Evolutionary conservation across 2,329 filamentous ascomycete genomes (phyloP), one percentile per base, ranked within the genome.

Genomic region (Magnaporthiopsis poae): DNA sequence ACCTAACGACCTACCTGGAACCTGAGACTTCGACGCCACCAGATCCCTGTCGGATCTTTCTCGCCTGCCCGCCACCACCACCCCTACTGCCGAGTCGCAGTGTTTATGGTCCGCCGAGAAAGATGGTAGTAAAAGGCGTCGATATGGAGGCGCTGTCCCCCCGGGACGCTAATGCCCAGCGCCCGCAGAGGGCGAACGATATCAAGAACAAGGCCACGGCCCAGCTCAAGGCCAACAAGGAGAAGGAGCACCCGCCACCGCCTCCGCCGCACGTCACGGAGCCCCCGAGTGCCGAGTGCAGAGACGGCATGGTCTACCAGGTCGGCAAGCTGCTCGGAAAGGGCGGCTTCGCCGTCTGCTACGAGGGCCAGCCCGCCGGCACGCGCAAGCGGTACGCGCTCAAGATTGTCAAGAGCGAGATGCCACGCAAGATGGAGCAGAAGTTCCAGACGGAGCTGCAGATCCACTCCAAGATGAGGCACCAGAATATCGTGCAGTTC

Each of bases 391-490:
- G 84, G 70, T 89, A 87, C 74, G 90, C 90, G 61, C 81, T 94
- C 72, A 94, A 94, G 80, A 91, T 94, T 74, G 90, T 94, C 73
- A 90, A 88, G 79, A 90, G 89, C 72, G 86, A 89, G 74, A 93
- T 93, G 90, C 89, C 89, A 9, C 80, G 86, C 68, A 93, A 92
- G 77, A 89, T 93, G 84, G 89, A 91, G 74, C 90, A 93, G 77
- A 93, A 93, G 87, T 88, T 89, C 72, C 86, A 88, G 86, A 86
- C 86, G 29, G 95, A 99, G 77, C 86, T 99, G 8, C 94, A 98
- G 78, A 97, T 99, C 68, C 95, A 99, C 79, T 97, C 95, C 61
- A 99, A 98, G 76, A 94, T 99, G 87, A 88, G 89, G 67, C 95
- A 99, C 74, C 90, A 90, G 65, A 96, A 97, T 76, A 94, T 99